Evolutionary conservation across 169 alveolate genomes (phyloP).

Genomic region (Plasmodium knowlesi): DNA sequence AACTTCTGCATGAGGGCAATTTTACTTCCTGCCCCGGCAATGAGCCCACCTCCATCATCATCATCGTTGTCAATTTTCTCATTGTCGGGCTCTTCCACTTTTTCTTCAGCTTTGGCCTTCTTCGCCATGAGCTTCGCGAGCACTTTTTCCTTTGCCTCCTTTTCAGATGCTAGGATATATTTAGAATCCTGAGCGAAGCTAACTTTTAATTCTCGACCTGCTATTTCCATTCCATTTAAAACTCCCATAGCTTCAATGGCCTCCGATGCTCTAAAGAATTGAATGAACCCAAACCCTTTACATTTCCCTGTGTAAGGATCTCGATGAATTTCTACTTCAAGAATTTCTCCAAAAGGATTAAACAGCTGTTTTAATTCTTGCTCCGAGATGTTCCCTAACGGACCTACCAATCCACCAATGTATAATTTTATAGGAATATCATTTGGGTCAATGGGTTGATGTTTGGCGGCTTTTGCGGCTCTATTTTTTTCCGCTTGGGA

Average conservation of each 20-base stretch:
- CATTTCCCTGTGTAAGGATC: slow-evolving; percentile 92
- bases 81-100: slow-evolving; percentile 83
- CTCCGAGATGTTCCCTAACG: slow-evolving; percentile 88
- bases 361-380: slow-evolving; percentile 93
- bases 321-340: slow-evolving; percentile 91
- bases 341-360: slow-evolving; percentile 95
- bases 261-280: slow-evolving; percentile 92
- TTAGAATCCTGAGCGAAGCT: slow-evolving; percentile 83
- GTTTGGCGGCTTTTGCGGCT: slow-evolving; percentile 96
- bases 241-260: slow-evolving; percentile 96
- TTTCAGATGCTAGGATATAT: slow-evolving; percentile 34
- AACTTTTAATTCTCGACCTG: slow-evolving; percentile 92
- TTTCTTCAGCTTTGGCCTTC: slow-evolving; percentile 46
- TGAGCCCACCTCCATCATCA: slow-evolving; percentile 81
- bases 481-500: slow-evolving; percentile 99
- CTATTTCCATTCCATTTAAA: slow-evolving; percentile 95
- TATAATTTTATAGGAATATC: slow-evolving; percentile 92
- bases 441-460: slow-evolving; percentile 88
- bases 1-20: slow-evolving; percentile 88
- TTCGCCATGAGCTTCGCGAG: slow-evolving; percentile 13
- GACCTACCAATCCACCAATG: slow-evolving; percentile 95
- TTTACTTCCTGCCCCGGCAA: slow-evolving; percentile 86
- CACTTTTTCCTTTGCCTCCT: slow-evolving; percentile 14
- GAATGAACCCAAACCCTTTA: slow-evolving; percentile 93
- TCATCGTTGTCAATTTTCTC: slow-evolving; percentile 82